Percentiles rank a stretch among this genome's conserved stretches.
Evolutionary conservation across 2,329 filamentous ascomycete species (phyloP).

Genomic region (Cordyceps farinosa): DNA sequence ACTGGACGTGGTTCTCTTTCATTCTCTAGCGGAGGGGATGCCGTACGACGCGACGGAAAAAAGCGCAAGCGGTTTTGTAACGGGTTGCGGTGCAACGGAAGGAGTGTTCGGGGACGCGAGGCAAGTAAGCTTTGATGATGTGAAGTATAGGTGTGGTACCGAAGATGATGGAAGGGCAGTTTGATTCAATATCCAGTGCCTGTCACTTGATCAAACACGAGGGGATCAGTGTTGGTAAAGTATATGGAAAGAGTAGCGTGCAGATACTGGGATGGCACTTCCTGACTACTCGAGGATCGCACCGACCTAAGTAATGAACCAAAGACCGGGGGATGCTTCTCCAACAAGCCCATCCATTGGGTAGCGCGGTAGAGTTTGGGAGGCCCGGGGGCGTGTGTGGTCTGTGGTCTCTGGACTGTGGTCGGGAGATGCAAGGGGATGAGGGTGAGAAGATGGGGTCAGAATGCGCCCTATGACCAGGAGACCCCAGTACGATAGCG

Average conservation of each 20-base stretch:
- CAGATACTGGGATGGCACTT: neutral
- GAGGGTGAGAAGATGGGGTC: neutral
- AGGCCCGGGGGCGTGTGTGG: conserved; percentile 2
- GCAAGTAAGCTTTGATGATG: neutral
- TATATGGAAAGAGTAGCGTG: neutral
- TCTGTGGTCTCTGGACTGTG: neutral
- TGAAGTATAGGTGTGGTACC: neutral
- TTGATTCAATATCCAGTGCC: neutral
- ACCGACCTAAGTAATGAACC: conserved; percentile 12
- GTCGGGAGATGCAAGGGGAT: neutral
- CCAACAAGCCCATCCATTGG: neutral
- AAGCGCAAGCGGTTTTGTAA: neutral
- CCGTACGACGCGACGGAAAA: neutral
- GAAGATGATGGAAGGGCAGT: neutral
- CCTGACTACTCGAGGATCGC: neutral
- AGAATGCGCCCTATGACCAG: conserved; percentile 7
- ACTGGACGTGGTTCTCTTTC: conserved; percentile 14
- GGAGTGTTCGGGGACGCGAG: neutral
- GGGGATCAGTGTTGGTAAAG: neutral
- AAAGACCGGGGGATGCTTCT: conserved; percentile 7
- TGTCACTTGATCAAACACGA: neutral
- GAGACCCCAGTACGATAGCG: conserved; percentile 3
- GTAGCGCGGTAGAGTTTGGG: neutral
- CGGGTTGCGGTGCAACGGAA: neutral
- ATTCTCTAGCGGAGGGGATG: conserved; percentile 15